These are phyloP conservation scores for Jacaranda copaia DNA, from an alignment of 257 asterid species.

Conservation along the genomic window DNA sequence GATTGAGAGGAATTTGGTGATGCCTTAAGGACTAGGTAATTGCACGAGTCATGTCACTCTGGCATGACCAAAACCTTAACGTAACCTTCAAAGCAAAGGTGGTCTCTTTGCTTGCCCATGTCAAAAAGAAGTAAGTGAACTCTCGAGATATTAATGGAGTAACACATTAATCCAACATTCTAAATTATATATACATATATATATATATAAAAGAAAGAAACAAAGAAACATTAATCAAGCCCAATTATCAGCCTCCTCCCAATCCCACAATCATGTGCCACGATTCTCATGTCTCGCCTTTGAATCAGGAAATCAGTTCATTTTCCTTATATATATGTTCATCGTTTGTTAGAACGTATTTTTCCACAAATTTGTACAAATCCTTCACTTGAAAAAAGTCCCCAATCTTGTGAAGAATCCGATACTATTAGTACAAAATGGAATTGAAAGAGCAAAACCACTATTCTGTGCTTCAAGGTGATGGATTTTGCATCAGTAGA, in stretches of 20 bases:
- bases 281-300: constrained; percentile 56
- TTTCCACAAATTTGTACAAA: too few species aligned
- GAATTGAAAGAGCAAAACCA: constrained; percentile 36
- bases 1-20: constrained; percentile 24
- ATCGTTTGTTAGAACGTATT: not conserved
- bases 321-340: constrained; percentile 30
- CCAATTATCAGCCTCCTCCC: constrained; percentile 37
- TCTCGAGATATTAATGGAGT: constrained; percentile 31
- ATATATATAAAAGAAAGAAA: not conserved
- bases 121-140: constrained; percentile 41
- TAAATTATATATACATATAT: too few species aligned
- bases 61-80: constrained; percentile 49
- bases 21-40: constrained; percentile 46
- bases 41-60: constrained; percentile 47
- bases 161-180: not conserved
- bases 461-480: constrained; percentile 55
- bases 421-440: constrained; percentile 23
- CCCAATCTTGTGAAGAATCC: too few species aligned
- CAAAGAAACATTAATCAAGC: constrained; percentile 35
- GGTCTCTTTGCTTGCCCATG: constrained; percentile 60
- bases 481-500: constrained; percentile 47
- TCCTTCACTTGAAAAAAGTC: too few species aligned
- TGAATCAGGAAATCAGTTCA: constrained; percentile 39
- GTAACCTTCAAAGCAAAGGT: constrained; percentile 57
- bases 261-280: constrained; percentile 58